Conservation (phyloP, 305 asterid genomes). For the Plantago lanceolata region DNA sequence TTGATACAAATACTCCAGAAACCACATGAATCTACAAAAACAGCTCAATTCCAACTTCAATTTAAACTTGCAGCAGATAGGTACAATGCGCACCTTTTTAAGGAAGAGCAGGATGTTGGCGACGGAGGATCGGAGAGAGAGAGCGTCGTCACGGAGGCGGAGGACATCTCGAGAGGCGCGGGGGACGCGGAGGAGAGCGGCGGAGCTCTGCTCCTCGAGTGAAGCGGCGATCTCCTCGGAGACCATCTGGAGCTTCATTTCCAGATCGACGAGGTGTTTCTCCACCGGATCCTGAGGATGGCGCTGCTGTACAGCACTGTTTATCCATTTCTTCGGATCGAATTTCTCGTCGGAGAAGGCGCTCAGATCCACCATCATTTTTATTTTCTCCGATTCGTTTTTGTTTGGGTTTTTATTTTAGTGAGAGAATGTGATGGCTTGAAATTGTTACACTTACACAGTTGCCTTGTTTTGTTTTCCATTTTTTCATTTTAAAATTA, state of each 20-base stretch:
- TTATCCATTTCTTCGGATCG: conserved; percentile 96
- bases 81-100: conserved; percentile 44
- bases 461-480: too few species aligned
- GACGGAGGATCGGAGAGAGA: conserved; percentile 78
- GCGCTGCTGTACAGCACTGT: conserved; percentile 70
- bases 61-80: too few species aligned
- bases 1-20: too few species aligned
- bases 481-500: too few species aligned
- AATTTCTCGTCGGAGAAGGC: conserved; percentile 84
- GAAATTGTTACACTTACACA: too few species aligned
- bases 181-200: conserved; percentile 91
- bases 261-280: conserved; percentile 91
- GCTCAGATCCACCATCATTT: conserved; percentile 88
- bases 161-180: conserved; percentile 88
- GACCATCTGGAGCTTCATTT: conserved; percentile 90
- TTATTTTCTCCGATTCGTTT: conserved; percentile 10
- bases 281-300: conserved; percentile 87
- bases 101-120: conserved; percentile 72
- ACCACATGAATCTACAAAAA: not conserved
- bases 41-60: not conserved
- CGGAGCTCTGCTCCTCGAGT: conserved; percentile 91
- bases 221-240: conserved; percentile 96
- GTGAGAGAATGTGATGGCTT: not conserved
- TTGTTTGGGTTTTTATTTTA: conserved; percentile 16
- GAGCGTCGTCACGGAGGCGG: conserved; percentile 88